These are phyloP conservation scores for Xylaria sp. DNA, from an alignment of 2,329 filamentous ascomycete genomes.

Conservation along the genomic window DNA sequence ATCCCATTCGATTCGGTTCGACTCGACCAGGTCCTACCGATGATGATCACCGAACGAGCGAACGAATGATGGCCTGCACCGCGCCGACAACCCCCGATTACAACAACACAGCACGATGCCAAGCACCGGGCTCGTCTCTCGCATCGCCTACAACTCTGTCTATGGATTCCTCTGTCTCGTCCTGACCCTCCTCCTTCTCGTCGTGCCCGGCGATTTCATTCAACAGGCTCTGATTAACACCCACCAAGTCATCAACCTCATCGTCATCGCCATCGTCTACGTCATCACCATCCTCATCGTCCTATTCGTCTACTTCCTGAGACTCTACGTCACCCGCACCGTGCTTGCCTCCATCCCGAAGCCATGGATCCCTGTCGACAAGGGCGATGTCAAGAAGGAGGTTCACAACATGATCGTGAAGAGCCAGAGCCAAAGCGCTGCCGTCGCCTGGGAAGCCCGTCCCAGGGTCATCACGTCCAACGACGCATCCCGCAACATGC, in stretches of 20 bases:
- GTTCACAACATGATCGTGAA: conserved; percentile 81
- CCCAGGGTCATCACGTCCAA: conserved; percentile 66
- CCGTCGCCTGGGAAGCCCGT: conserved; percentile 80
- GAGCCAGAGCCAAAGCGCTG: conserved; percentile 78
- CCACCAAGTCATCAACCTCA: conserved; percentile 78
- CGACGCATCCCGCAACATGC: conserved; percentile 43
- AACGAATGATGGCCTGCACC: conserved; percentile 27
- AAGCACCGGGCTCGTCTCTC: conserved; percentile 68
- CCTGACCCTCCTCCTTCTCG: conserved; percentile 76
- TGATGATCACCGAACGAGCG: background rate
- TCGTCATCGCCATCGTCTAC: conserved; percentile 82
- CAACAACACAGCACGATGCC: conserved; percentile 50
- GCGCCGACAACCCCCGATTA: background rate
- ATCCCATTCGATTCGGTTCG: too few species aligned
- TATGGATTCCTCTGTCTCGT: conserved; percentile 82
- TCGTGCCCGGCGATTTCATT: conserved; percentile 84
- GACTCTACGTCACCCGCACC: conserved; percentile 87
- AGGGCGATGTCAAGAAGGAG: conserved; percentile 79
- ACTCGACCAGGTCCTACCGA: too few species aligned
- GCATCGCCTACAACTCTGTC: conserved; percentile 81
- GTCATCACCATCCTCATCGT: conserved; percentile 76
- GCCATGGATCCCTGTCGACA: conserved; percentile 84
- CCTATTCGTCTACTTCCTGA: conserved; percentile 79
- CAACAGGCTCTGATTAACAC: conserved; percentile 74
- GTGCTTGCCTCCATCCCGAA: conserved; percentile 87